phyloP scores from a whole-genome alignment of 2,329 filamentous ascomycete genomes.

The Claviceps capensis region DNA sequence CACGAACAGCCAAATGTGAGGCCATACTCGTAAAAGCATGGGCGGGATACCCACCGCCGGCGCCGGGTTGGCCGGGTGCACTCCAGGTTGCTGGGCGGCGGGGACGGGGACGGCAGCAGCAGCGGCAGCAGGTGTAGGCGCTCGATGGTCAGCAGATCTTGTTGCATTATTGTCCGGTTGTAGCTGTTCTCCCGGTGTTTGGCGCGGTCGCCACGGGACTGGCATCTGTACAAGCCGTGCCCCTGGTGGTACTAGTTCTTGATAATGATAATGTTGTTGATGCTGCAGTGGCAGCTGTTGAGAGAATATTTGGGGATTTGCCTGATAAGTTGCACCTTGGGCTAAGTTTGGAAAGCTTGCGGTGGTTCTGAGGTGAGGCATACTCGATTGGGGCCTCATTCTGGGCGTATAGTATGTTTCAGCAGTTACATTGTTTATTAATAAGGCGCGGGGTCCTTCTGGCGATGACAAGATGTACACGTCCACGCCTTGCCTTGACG shows the following conservation, averaged over 20 bases:
- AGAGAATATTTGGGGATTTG: not conserved
- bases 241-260: slow-evolving; percentile 7
- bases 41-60: slow-evolving; percentile 17
- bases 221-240: not conserved
- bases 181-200: slow-evolving; percentile 12
- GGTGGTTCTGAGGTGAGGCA: slow-evolving; percentile 14
- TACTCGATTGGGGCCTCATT: slow-evolving; percentile 13
- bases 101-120: not conserved
- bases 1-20: slow-evolving; percentile 48
- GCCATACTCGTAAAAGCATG: slow-evolving; percentile 30
- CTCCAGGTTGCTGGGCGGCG: slow-evolving; percentile 2
- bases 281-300: slow-evolving; percentile 8
- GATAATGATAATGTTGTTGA: slow-evolving; percentile 8
- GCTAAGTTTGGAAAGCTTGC: slow-evolving; percentile 7
- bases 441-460: slow-evolving; percentile 41
- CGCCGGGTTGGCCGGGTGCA: slow-evolving; percentile 27
- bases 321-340: not conserved
- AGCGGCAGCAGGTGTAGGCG: not conserved
- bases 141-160: not conserved
- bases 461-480: slow-evolving; percentile 50
- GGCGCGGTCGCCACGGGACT: slow-evolving; percentile 7
- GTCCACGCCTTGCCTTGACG: slow-evolving; percentile 25
- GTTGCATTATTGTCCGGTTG: not conserved
- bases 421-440: slow-evolving; percentile 35
- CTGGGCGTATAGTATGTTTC: slow-evolving; percentile 40